Percentiles rank a stretch among this genome's conserved stretches.
phyloP scores from a whole-genome alignment of 2,329 filamentous ascomycete species.

The Pseudogymnoascus sp. region DNA sequence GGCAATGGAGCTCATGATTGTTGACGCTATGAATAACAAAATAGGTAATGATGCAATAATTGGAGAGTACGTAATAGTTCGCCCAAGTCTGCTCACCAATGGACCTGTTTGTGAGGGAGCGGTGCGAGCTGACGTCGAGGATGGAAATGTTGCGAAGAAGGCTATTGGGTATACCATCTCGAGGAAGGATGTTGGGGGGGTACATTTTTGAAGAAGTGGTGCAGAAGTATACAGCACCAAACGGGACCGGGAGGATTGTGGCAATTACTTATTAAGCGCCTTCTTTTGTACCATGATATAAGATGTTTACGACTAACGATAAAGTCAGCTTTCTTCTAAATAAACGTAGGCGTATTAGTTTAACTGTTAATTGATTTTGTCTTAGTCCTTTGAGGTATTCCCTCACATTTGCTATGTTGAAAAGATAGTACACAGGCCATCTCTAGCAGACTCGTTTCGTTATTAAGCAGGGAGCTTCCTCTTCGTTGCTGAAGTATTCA shows the following conservation, averaged over 20 bases:
- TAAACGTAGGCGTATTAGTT: background rate
- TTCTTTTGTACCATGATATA: background rate
- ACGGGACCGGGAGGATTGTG: background rate
- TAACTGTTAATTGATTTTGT: too few relatives aligned
- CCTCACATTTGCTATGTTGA: too few relatives aligned
- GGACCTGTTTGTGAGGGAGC: conserved; percentile 16
- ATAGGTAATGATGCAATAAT: background rate
- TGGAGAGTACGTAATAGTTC: conserved; percentile 14
- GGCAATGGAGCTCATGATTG: conserved; percentile 34
- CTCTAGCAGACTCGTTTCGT: too few relatives aligned
- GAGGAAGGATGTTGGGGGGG: conserved; percentile 28
- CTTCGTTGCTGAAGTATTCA: too few relatives aligned
- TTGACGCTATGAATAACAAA: background rate
- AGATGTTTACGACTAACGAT: background rate
- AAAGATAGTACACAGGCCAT: too few relatives aligned
- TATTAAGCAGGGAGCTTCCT: too few relatives aligned
- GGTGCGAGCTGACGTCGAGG: conserved; percentile 10
- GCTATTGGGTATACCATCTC: conserved; percentile 31
- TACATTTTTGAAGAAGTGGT: conserved; percentile 26
- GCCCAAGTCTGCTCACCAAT: conserved; percentile 27
- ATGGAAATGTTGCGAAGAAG: conserved; percentile 11
- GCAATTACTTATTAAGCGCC: background rate
- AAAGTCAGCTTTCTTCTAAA: background rate
- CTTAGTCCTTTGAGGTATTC: too few relatives aligned
- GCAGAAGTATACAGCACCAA: background rate